Percentiles rank a stretch among this genome's conserved stretches.
These are phyloP conservation scores for Leccinum subrobustum DNA, from an alignment of 1,284 basidiomycete species.

Conservation along the genomic window DNA sequence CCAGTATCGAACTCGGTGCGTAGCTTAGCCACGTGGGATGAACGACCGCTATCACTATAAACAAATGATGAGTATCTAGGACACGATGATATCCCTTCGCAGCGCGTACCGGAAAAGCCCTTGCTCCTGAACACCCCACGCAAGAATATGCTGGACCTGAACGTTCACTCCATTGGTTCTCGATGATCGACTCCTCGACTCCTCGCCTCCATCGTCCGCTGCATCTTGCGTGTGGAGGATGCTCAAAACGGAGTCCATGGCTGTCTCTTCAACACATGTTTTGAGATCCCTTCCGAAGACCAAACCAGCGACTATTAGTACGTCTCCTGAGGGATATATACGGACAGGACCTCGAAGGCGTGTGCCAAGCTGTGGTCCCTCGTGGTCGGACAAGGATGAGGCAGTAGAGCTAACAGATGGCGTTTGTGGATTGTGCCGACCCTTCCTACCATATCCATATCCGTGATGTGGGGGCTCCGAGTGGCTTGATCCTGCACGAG, in stretches of 20 bases:
- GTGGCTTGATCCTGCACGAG: conserved; percentile 39
- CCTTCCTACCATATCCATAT: conserved; percentile 30
- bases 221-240: conserved; percentile 19
- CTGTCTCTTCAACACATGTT: conserved; percentile 60
- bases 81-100: not conserved
- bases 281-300: conserved; percentile 66
- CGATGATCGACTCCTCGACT: conserved; percentile 15
- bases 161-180: conserved; percentile 24
- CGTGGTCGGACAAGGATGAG: conserved; percentile 54
- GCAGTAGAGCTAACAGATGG: conserved; percentile 53
- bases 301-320: conserved; percentile 42
- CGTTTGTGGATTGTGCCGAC: conserved; percentile 54
- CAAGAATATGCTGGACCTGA: conserved; percentile 61
- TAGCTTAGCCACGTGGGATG: conserved; percentile 72
- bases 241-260: conserved; percentile 35
- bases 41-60: conserved; percentile 67
- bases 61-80: conserved; percentile 13
- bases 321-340: conserved; percentile 31
- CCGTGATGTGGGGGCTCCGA: conserved; percentile 18
- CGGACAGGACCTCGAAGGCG: conserved; percentile 53
- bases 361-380: conserved; percentile 57
- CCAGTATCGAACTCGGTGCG: conserved; percentile 84
- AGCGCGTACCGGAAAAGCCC: conserved; percentile 72
- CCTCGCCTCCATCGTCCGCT: conserved; percentile 15
- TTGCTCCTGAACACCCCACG: conserved; percentile 82